Conservation (phyloP, 345 rosid genomes). For the Citrus australasica region DNA sequence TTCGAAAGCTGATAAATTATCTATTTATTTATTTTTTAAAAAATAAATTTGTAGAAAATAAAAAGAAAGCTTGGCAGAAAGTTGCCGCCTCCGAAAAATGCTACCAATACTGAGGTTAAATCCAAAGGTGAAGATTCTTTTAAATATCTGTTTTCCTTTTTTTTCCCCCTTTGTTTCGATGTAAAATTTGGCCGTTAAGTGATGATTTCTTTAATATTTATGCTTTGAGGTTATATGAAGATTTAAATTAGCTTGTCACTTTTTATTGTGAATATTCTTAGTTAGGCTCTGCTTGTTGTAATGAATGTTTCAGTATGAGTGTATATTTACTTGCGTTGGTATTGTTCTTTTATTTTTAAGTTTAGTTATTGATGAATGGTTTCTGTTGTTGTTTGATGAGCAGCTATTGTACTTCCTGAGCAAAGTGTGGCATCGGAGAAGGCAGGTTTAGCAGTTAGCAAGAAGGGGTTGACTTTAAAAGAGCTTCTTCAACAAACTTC, state of each 20-base stretch:
- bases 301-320: neutral
- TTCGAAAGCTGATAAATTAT: neutral
- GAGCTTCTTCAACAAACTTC: slow-evolving; percentile 85
- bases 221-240: neutral
- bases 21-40: neutral
- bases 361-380: neutral
- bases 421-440: slow-evolving; percentile 82
- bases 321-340: too few species aligned
- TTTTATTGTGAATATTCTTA: neutral
- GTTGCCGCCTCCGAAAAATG: slow-evolving; percentile 83
- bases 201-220: neutral
- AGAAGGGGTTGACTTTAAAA: slow-evolving; percentile 82
- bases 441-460: slow-evolving; percentile 75
- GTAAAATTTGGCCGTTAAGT: neutral
- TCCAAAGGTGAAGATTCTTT: slow-evolving; percentile 55
- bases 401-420: slow-evolving; percentile 89
- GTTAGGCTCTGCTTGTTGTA: neutral
- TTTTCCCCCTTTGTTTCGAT: neutral
- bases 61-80: slow-evolving; percentile 86
- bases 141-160: neutral
- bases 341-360: neutral
- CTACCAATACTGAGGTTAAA: slow-evolving; percentile 81
- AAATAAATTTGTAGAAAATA: slow-evolving; percentile 56
- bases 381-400: slow-evolving; percentile 7
- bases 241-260: neutral